Evolutionary conservation across 2,329 filamentous ascomycete species (phyloP).

Genomic region (Byssochlamys sp.): DNA sequence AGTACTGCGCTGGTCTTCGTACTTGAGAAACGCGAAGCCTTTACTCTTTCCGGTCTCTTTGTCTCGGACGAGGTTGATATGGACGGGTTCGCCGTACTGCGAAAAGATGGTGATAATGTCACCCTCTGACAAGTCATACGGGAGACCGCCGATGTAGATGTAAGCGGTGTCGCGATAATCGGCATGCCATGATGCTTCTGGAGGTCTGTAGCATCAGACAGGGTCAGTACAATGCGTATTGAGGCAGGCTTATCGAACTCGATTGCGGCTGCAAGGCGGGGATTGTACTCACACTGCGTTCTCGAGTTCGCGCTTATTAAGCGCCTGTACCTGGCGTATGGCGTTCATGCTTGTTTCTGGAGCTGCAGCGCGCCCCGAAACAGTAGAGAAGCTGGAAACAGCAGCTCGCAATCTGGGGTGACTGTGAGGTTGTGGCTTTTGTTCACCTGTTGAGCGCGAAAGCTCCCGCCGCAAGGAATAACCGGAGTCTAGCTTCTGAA

Average conservation of each 20-base stretch:
- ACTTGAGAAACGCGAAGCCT: constrained; percentile 93
- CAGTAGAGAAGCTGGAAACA: not conserved
- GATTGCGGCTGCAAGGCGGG: constrained; percentile 8
- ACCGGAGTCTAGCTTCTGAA: not conserved
- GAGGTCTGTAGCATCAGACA: constrained; percentile 44
- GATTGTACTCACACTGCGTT: constrained; percentile 60
- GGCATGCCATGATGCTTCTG: constrained; percentile 87
- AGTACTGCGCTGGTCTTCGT: constrained; percentile 92
- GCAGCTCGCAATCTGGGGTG: not conserved
- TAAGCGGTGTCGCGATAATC: constrained; percentile 97
- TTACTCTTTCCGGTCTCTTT: constrained; percentile 92
- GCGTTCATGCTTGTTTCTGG: constrained; percentile 64
- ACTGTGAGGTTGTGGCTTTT: not conserved
- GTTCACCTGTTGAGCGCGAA: not conserved
- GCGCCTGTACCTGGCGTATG: constrained; percentile 79
- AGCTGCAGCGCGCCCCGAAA: not conserved
- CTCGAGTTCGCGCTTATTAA: constrained; percentile 91
- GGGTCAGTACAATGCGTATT: constrained; percentile 6
- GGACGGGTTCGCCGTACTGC: constrained; percentile 89
- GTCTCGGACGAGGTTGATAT: constrained; percentile 84
- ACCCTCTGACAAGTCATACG: constrained; percentile 86
- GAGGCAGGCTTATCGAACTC: not conserved
- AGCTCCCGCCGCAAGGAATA: constrained; percentile 3
- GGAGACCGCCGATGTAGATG: constrained; percentile 88
- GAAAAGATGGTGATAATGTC: constrained; percentile 95